These are phyloP conservation scores for Teratosphaeriaceae sp. DNA, from an alignment of 2,329 filamentous ascomycete genomes.

Conservation along the genomic window DNA sequence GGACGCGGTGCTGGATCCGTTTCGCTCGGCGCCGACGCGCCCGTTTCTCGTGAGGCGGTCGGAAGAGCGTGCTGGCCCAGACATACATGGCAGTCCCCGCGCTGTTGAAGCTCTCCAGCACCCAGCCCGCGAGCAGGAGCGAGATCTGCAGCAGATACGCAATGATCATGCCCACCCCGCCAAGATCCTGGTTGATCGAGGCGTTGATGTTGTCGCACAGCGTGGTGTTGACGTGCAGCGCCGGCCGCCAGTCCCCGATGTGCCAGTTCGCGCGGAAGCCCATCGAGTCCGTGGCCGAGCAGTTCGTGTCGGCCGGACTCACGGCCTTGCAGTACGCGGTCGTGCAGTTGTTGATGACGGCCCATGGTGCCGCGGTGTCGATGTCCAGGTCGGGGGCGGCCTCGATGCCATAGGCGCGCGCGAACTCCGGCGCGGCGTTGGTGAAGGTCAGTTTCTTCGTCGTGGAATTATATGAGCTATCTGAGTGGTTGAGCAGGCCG, in stretches of 20 bases:
- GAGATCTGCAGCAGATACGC: neutral
- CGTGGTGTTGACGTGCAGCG: neutral
- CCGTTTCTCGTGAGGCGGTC: neutral
- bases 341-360: neutral
- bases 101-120: neutral
- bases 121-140: neutral
- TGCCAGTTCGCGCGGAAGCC: neutral
- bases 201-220: neutral
- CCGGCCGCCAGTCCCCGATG: neutral
- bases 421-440: neutral
- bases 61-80: neutral
- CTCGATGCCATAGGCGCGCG: neutral
- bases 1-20: neutral
- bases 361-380: neutral
- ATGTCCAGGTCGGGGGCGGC: neutral
- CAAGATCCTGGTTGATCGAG: neutral
- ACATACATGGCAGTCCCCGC: neutral
- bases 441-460: neutral
- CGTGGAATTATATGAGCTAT: neutral
- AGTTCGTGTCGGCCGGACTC: neutral
- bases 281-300: neutral
- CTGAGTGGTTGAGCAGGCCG: neutral
- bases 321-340: neutral
- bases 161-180: constrained; percentile 1
- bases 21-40: neutral